Evolutionary conservation across 306 rosid genomes (phyloP).

Genomic region (Rubus parviflorus): DNA sequence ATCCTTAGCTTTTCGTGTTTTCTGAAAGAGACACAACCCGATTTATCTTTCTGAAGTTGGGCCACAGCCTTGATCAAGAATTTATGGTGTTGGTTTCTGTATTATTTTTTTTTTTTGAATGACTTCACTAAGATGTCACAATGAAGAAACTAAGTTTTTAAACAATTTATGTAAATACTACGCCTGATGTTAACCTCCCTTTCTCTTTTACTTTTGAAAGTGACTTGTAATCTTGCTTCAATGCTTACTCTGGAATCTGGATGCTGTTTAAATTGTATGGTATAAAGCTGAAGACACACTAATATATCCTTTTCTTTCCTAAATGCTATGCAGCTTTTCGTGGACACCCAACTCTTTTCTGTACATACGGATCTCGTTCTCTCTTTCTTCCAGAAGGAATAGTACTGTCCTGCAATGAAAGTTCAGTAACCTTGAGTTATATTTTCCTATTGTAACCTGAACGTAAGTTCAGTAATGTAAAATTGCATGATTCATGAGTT

Average conservation of each 20-base stretch:
- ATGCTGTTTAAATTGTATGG: slow-evolving; percentile 1
- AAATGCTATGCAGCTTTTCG: slow-evolving; percentile 61
- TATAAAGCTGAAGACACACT: slow-evolving; percentile 10
- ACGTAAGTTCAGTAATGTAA: slow-evolving; percentile 58
- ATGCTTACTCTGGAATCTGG: not conserved
- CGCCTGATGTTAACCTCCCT: not conserved
- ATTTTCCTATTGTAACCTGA: slow-evolving; percentile 33
- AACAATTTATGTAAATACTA: not conserved
- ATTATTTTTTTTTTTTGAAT: not conserved
- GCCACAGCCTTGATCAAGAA: not conserved
- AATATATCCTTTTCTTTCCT: slow-evolving; percentile 23
- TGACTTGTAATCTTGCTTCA: not conserved
- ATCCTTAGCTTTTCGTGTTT: not conserved
- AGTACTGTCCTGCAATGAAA: slow-evolving; percentile 22
- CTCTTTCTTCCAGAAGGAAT: slow-evolving; percentile 93
- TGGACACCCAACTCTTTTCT: slow-evolving; percentile 92
- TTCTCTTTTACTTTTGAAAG: not conserved
- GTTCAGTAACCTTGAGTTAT: slow-evolving; percentile 17
- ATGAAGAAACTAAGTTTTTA: not conserved
- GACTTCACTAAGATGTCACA: not conserved
- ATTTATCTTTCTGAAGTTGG: not conserved
- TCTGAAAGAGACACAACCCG: not conserved
- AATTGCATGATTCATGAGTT: slow-evolving; percentile 27
- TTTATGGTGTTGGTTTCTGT: not conserved
- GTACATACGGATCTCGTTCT: slow-evolving; percentile 96